These are phyloP conservation scores for Clonostachys byssicola DNA, from an alignment of 2,329 filamentous ascomycete species.

Conservation along the genomic window DNA sequence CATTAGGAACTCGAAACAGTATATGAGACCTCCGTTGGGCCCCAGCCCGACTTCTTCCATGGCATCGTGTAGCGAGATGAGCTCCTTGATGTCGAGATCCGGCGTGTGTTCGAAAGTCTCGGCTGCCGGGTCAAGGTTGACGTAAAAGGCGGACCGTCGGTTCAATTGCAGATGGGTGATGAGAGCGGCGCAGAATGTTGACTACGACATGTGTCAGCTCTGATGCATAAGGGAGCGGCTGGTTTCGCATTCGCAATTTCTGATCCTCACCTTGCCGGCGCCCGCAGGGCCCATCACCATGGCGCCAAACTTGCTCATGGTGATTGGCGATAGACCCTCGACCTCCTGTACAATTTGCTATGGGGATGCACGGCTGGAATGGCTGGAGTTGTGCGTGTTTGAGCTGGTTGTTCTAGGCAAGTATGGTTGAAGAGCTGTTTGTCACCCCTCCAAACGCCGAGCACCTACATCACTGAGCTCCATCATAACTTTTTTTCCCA, in stretches of 20 bases:
- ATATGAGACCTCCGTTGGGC: slow-evolving; percentile 89
- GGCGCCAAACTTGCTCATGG: slow-evolving; percentile 90
- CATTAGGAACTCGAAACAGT: slow-evolving; percentile 94
- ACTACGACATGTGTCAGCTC: slow-evolving; percentile 38
- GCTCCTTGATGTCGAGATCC: slow-evolving; percentile 91
- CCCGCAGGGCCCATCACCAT: slow-evolving; percentile 96
- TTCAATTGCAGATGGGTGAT: slow-evolving; percentile 90
- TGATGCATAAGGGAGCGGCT: slow-evolving; percentile 9
- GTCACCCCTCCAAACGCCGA: too few species aligned
- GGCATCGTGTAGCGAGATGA: slow-evolving; percentile 90
- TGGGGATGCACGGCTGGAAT: too few species aligned
- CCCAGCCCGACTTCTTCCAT: slow-evolving; percentile 93
- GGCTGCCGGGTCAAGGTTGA: slow-evolving; percentile 96
- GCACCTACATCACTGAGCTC: too few species aligned
- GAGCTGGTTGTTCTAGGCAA: too few species aligned
- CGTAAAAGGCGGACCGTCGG: slow-evolving; percentile 92
- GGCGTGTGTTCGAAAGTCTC: slow-evolving; percentile 89
- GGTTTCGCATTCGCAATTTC: not conserved
- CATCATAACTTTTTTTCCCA: too few species aligned
- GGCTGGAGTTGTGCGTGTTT: too few species aligned
- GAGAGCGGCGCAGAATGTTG: slow-evolving; percentile 89
- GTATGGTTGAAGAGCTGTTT: too few species aligned
- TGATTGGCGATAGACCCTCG: slow-evolving; percentile 10
- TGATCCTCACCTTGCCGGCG: slow-evolving; percentile 71
- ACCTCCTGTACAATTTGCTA: too few species aligned